Percentiles rank a stretch among this genome's conserved stretches.
Evolutionary conservation across 176 grass and related monocot species (phyloP).

Genomic region (Musa troglodytarum): DNA sequence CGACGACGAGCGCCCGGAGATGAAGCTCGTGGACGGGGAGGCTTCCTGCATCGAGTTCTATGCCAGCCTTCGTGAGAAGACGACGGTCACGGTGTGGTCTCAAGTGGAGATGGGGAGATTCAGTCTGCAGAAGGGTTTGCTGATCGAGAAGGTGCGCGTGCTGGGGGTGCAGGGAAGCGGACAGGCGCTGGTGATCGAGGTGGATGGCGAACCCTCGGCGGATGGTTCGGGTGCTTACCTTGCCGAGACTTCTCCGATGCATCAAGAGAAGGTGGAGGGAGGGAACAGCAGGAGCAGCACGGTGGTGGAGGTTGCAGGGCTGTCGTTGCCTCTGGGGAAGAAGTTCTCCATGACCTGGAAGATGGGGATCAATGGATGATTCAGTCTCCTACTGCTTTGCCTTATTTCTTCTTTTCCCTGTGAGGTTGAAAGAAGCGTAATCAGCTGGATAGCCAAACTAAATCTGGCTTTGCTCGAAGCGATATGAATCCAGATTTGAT

Average conservation of each 20-base stretch:
- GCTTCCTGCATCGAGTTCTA: conserved; percentile 51
- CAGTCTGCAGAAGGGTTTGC: conserved; percentile 34
- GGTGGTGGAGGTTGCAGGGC: conserved; percentile 62
- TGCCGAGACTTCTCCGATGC: background rate
- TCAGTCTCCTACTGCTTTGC: too few species aligned
- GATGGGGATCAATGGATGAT: conserved; percentile 36
- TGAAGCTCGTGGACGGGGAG: conserved; percentile 64
- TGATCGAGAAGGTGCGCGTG: conserved; percentile 69
- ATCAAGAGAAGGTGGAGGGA: conserved; percentile 20
- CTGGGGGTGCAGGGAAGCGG: conserved; percentile 52
- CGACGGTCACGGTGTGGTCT: conserved; percentile 58
- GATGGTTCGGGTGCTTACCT: conserved; percentile 34
- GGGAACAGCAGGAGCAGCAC: conserved; percentile 25
- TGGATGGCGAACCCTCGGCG: conserved; percentile 32
- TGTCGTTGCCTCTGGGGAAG: conserved; percentile 73
- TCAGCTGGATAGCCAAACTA: too few species aligned
- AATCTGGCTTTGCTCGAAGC: too few species aligned
- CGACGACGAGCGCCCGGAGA: conserved; percentile 84
- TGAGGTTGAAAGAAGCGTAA: too few species aligned
- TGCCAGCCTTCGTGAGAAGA: conserved; percentile 49
- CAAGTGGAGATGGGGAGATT: conserved; percentile 46
- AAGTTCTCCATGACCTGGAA: conserved; percentile 83
- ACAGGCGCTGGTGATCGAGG: conserved; percentile 32
- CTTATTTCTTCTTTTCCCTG: too few species aligned
- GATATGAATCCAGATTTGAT: too few species aligned